A percentile compares a stretch with the other conserved stretches of the same genome.
These are phyloP conservation scores for Microglena sp. DNA, from an alignment of 139 green algal genomes.

Conservation along the genomic window DNA sequence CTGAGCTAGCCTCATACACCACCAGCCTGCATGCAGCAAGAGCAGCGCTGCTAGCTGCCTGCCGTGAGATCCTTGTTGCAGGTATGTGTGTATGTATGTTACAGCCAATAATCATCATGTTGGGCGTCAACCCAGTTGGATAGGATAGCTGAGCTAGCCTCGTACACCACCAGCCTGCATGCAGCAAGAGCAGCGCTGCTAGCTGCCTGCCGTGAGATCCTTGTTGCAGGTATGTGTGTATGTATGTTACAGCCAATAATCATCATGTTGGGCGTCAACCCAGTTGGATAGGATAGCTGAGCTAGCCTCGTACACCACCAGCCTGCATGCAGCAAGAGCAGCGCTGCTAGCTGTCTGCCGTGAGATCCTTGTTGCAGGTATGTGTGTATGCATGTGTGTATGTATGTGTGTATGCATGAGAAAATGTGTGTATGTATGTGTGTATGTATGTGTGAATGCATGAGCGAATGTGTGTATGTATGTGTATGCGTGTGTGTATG, in stretches of 20 bases:
- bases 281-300: conserved; percentile 16
- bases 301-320: conserved; percentile 35
- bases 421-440: too few relatives aligned
- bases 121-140: not conserved
- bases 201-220: conserved; percentile 18
- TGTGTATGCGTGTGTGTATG: too few relatives aligned
- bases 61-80: conserved; percentile 19
- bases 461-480: too few relatives aligned
- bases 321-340: conserved; percentile 35
- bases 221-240: conserved; percentile 18
- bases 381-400: too few relatives aligned
- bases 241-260: too few relatives aligned
- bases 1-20: conserved; percentile 39
- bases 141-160: conserved; percentile 28
- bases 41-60: conserved; percentile 36
- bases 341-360: conserved; percentile 33
- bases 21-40: conserved; percentile 35
- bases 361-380: conserved; percentile 19
- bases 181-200: conserved; percentile 41
- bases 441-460: too few relatives aligned
- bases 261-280: not conserved
- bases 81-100: too few relatives aligned
- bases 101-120: too few relatives aligned
- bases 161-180: conserved; percentile 38
- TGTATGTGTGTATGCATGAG: too few relatives aligned